Percentiles rank a stretch among this genome's conserved stretches.
phyloP scores from a whole-genome alignment of 495 filamentous ascomycete genomes.

The Viridothelium virens region DNA sequence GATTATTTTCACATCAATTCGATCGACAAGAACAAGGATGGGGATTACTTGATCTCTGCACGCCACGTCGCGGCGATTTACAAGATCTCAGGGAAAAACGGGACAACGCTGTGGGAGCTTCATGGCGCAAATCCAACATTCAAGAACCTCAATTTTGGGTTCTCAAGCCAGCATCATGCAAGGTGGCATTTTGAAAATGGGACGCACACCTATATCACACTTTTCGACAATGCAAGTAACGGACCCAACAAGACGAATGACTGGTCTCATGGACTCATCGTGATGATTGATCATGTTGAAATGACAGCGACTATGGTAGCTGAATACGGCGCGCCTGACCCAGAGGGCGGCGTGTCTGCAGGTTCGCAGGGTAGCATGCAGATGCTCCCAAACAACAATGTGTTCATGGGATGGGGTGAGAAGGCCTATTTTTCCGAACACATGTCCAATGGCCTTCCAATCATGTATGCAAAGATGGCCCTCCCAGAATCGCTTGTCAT shows the following conservation, averaged over 20 bases:
- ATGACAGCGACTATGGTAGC: slow-evolving; percentile 44
- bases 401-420: slow-evolving; percentile 55
- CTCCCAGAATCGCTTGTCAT: slow-evolving; percentile 19
- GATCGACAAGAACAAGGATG: slow-evolving; percentile 49
- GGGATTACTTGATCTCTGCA: slow-evolving; percentile 54
- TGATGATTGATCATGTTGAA: slow-evolving; percentile 46
- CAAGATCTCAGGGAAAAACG: slow-evolving; percentile 52
- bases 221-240: slow-evolving; percentile 52
- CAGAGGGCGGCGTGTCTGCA: slow-evolving; percentile 41
- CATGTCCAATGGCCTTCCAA: slow-evolving; percentile 43
- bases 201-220: slow-evolving; percentile 45
- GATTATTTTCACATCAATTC: slow-evolving; percentile 63
- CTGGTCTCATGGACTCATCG: slow-evolving; percentile 51
- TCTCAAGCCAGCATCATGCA: slow-evolving; percentile 58
- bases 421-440: slow-evolving; percentile 53
- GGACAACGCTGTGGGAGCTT: slow-evolving; percentile 51
- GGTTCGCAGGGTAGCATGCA: slow-evolving; percentile 58
- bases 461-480: slow-evolving; percentile 27
- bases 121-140: slow-evolving; percentile 46
- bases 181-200: slow-evolving; percentile 47
- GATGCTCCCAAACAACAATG: slow-evolving; percentile 47
- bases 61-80: slow-evolving; percentile 52
- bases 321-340: slow-evolving; percentile 40
- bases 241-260: slow-evolving; percentile 42
- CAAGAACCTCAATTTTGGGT: slow-evolving; percentile 45